Evolutionary conservation across 148 eudicot genomes (phyloP), one percentile per base, ranked within the genome.

Genomic region (Amaranthus cruentus): DNA sequence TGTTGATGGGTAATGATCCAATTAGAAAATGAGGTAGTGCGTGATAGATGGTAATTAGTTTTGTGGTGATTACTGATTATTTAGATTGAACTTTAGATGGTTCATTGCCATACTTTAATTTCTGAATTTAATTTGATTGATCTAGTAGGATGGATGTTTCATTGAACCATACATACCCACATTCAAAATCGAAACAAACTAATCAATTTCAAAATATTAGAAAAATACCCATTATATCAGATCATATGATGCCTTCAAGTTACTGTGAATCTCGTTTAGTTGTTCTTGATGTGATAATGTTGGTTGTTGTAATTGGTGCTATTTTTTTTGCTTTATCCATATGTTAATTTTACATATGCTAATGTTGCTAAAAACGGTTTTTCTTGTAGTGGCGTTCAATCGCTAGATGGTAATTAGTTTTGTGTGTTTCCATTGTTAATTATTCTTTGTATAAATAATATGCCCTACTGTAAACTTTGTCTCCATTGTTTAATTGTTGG

Each of bases 291-390:
- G 74, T 89, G 54, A 52, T 89, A 54, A 86, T 90, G 80, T 65
- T 87, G 70, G 84, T 90, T 59, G 91, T 92, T 65, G 98, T 88
- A 42, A 69, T 90, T 62, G 81, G 88, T 48, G 91, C 98, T 52
- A 85, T 80, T 68, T 75, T 85, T 86, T 75, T 71, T 93, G 64
- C 71, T 93, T 9, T 93, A 80, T 77, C 98, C 94, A 4, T 88
- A 78, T 71, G 84, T 78, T 38, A 83, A 62, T 46, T 59, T 83
- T 49, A 63, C 87, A 47, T 84, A 71, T 12, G 13, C 12, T 12
- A 79, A 66, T 57, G 9, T 58, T 12, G 18, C 81, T 5, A 84
- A 85, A 60, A 73, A 86, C 67, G 62, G 77, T 49, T 77, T 62
- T 44, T 74, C 38, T 28, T 28, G 38, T 28, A 28, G 38, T 28